These are phyloP conservation scores for Jimgerdemannia lactiflua DNA, from an alignment of 192 early-diverging fungal genomes.

Conservation along the genomic window DNA sequence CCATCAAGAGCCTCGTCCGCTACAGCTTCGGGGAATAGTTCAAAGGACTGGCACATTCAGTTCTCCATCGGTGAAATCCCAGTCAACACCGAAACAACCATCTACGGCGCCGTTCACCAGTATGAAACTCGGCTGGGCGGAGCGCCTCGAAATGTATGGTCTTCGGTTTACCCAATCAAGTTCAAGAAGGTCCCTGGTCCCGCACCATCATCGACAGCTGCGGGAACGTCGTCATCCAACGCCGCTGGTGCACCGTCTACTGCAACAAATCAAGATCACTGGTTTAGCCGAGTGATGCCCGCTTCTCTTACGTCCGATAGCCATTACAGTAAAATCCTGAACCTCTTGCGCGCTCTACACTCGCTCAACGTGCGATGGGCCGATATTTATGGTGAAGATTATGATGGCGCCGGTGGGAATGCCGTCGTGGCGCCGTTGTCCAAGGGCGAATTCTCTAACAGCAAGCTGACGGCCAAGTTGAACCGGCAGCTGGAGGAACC, in stretches of 20 bases:
- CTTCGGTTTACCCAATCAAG: slow-evolving; percentile 50
- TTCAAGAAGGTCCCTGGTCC: slow-evolving; percentile 39
- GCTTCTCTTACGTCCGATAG: slow-evolving; percentile 19
- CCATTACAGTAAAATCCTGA: slow-evolving; percentile 30
- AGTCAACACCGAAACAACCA: slow-evolving; percentile 50
- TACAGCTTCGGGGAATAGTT: too few species aligned
- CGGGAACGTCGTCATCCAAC: slow-evolving; percentile 10
- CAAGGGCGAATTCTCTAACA: slow-evolving; percentile 65
- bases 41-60: slow-evolving; percentile 47
- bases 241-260: slow-evolving; percentile 24
- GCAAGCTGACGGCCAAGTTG: slow-evolving; percentile 81
- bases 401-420: too few species aligned
- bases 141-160: slow-evolving; percentile 52
- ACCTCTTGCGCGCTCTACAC: slow-evolving; percentile 38
- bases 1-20: too few species aligned
- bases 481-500: slow-evolving; percentile 86
- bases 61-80: slow-evolving; percentile 53
- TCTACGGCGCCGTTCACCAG: slow-evolving; percentile 66
- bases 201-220: not conserved
- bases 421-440: slow-evolving; percentile 21
- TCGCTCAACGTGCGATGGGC: slow-evolving; percentile 30
- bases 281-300: too few species aligned
- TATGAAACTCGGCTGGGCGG: slow-evolving; percentile 39
- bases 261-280: too few species aligned
- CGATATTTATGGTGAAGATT: slow-evolving; percentile 33